Evolutionary conservation across 2,329 filamentous ascomycete genomes (phyloP), one percentile per base, ranked within the genome.

Genomic region (Fusarium succisae): DNA sequence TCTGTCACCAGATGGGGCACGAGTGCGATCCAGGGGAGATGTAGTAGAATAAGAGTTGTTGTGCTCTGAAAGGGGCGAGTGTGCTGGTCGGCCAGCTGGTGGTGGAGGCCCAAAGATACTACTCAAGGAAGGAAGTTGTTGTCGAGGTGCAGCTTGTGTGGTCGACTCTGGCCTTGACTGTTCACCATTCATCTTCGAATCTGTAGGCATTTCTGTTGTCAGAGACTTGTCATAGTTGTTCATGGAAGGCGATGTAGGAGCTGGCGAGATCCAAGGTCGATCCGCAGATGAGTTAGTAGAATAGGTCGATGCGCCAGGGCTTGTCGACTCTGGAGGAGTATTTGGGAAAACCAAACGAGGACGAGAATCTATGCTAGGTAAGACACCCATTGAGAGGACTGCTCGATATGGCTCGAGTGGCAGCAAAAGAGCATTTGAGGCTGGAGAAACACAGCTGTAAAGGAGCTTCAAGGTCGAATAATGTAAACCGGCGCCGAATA

Each of bases 41-140:
- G 82, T 78, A 39, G 84, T 81, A 48, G 82, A 77, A 48, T 85
- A 84, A 43, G 83, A 79, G 24, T 81, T 80, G n/a, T 83, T 83
- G 30, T 85, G 84, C 39, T 88, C 87, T 26, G 84, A 83, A 28
- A 82, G 78, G 54, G 87, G 84, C 43, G 87, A 87, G 67, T 84
- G 83, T 56, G 85, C 75, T 32, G 85, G 82, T 55, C 85, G 82
- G 39, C 84, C 80, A 51, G 84, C 79, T 10, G 86, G 80, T 18
- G 85, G 82, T 17, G 85, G 82, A 11, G 86, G 86, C 6, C 87
- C 87, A 74, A 90, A 89, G 22, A 91, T 80, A 74, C 88, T 90
- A 80, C 87, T 90, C 72, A 91, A 76, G 11, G 89, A 86, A 5
- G 89, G 89, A 28, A 90, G 84, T 74, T 88, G 86, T 73, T 87